Conservation (phyloP, 2,329 filamentous ascomycete species). For the Trichoderma harzianum region DNA sequence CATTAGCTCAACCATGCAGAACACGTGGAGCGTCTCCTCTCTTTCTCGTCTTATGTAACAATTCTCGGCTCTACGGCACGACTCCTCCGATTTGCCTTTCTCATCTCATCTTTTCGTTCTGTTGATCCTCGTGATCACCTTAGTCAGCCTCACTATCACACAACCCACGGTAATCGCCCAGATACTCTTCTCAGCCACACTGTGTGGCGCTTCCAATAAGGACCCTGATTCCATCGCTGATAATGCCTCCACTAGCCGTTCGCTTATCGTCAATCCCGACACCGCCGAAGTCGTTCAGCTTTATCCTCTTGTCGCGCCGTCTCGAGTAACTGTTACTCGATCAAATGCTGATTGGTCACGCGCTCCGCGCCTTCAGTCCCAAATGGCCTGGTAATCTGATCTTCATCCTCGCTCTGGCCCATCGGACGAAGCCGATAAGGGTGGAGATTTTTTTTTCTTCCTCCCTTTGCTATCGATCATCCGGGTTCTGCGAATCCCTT, state of each 20-base stretch:
- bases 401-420: not conserved
- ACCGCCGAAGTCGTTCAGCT: slow-evolving; percentile 9
- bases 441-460: not conserved
- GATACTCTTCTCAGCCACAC: not conserved
- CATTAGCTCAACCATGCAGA: not conserved
- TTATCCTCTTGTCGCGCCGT: not conserved
- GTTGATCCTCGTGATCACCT: not conserved
- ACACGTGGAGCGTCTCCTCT: not conserved
- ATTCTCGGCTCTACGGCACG: not conserved
- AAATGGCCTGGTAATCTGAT: not conserved
- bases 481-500: slow-evolving; percentile 11
- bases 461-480: not conserved
- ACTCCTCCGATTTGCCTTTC: too few relatives aligned
- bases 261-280: slow-evolving; percentile 18
- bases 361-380: not conserved
- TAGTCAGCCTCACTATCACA: not conserved
- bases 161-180: not conserved
- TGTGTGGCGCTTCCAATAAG: not conserved
- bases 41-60: not conserved
- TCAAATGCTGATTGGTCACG: slow-evolving; percentile 16
- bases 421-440: slow-evolving; percentile 12
- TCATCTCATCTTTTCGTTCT: not conserved
- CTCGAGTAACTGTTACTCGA: slow-evolving; percentile 19
- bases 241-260: slow-evolving; percentile 1
- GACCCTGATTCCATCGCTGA: not conserved